Conservation (phyloP, 495 filamentous ascomycete species). For the Xylaria telfairii region DNA sequence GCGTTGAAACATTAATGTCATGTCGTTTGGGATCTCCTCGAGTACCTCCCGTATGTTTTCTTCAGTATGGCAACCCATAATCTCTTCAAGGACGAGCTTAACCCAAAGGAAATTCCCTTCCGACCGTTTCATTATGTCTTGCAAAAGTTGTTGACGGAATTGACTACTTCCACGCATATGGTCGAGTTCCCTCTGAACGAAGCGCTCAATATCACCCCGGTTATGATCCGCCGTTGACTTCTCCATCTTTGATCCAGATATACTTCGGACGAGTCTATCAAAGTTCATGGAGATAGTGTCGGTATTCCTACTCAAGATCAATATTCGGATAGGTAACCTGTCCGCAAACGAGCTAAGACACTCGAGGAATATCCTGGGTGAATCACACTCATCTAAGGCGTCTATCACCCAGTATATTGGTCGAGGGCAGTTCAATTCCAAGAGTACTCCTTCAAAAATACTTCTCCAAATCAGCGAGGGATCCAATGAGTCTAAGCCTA, state of each 20-base stretch:
- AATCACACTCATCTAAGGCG: slow-evolving; percentile 44
- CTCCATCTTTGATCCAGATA: slow-evolving; percentile 23
- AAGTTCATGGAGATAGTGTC: slow-evolving; percentile 29
- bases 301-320: slow-evolving; percentile 31
- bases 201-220: slow-evolving; percentile 32
- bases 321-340: slow-evolving; percentile 28
- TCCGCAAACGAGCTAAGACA: slow-evolving; percentile 22
- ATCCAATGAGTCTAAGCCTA: slow-evolving; percentile 17
- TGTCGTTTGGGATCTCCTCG: slow-evolving; percentile 45
- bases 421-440: slow-evolving; percentile 27
- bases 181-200: slow-evolving; percentile 32
- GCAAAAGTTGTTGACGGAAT: not conserved
- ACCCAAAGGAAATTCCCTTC: slow-evolving; percentile 35
- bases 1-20: slow-evolving; percentile 49
- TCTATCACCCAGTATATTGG: slow-evolving; percentile 48
- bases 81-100: slow-evolving; percentile 42
- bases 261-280: slow-evolving; percentile 5
- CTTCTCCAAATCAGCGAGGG: slow-evolving; percentile 28
- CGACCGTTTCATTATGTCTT: slow-evolving; percentile 12
- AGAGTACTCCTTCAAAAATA: slow-evolving; percentile 33
- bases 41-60: slow-evolving; percentile 39
- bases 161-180: not conserved
- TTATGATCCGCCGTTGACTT: slow-evolving; percentile 26
- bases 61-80: slow-evolving; percentile 39
- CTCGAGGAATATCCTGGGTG: slow-evolving; percentile 27